Evolutionary conservation across 768 basidiomycete genomes (phyloP).

Genomic region (Suillus weaverae): DNA sequence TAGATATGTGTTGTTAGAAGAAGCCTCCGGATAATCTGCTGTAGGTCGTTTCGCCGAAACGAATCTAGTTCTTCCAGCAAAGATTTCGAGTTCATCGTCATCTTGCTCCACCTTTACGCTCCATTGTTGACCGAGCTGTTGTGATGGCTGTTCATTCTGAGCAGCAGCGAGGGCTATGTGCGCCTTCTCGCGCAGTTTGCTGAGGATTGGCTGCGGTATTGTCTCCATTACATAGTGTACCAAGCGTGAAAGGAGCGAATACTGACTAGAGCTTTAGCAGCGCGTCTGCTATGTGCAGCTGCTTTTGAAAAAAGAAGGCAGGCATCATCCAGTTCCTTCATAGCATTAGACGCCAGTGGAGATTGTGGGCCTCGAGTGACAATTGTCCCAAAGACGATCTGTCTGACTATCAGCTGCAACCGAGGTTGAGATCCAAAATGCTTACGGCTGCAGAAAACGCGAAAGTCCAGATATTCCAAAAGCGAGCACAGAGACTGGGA

Average conservation of each 20-base stretch:
- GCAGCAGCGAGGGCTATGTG: constrained; percentile 50
- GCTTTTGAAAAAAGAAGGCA: constrained; percentile 66
- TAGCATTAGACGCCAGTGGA: constrained; percentile 63
- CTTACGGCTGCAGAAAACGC: constrained; percentile 55
- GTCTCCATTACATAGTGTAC: background rate
- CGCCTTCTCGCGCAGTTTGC: constrained; percentile 64
- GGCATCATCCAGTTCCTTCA: constrained; percentile 68
- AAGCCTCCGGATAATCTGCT: constrained; percentile 1
- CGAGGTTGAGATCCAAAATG: background rate
- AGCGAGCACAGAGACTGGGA: constrained; percentile 51
- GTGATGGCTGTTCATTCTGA: constrained; percentile 33
- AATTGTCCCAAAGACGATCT: constrained; percentile 81
- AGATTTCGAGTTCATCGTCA: constrained; percentile 66
- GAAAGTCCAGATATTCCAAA: constrained; percentile 66
- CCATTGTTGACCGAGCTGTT: constrained; percentile 44
- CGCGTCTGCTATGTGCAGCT: constrained; percentile 56
- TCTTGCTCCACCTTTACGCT: constrained; percentile 50
- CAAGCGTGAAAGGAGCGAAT: background rate
- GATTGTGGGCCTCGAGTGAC: constrained; percentile 73
- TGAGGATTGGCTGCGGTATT: constrained; percentile 53
- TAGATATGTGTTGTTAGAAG: constrained; percentile 1
- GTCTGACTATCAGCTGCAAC: constrained; percentile 8
- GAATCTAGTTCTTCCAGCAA: constrained; percentile 66
- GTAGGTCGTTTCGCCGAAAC: constrained; percentile 47
- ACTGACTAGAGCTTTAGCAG: constrained; percentile 64